These are phyloP conservation scores for Nemania serpens DNA, from an alignment of 2,329 filamentous ascomycete species.

Conservation along the genomic window DNA sequence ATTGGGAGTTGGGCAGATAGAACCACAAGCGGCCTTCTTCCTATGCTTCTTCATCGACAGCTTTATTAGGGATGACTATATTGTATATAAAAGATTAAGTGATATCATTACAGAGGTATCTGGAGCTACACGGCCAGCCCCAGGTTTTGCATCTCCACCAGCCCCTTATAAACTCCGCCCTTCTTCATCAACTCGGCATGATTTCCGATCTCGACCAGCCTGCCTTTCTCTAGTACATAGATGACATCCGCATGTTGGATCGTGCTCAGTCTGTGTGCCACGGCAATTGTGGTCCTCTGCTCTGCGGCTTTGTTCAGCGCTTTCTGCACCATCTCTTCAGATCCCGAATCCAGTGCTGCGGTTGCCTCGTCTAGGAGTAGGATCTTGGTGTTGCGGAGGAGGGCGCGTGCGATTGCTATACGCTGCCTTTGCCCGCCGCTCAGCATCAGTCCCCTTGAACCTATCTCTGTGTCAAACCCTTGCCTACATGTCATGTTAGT, in stretches of 20 bases:
- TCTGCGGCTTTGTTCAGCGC: constrained; percentile 56
- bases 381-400: constrained; percentile 66
- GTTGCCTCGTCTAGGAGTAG: constrained; percentile 74
- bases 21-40: background rate
- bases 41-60: background rate
- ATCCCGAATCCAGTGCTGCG: constrained; percentile 67
- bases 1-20: background rate
- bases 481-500: background rate
- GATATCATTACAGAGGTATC: no score
- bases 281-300: constrained; percentile 48
- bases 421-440: constrained; percentile 45
- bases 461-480: background rate
- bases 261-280: constrained; percentile 52
- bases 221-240: constrained; percentile 48
- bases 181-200: background rate
- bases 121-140: background rate
- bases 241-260: constrained; percentile 51
- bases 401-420: constrained; percentile 66
- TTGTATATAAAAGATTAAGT: no score
- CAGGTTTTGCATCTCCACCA: background rate
- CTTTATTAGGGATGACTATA: no score
- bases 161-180: background rate
- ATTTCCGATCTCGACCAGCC: constrained; percentile 40
- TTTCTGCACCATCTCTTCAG: constrained; percentile 61
- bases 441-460: constrained; percentile 62